phyloP scores from a whole-genome alignment of 2,329 filamentous ascomycete species.

The Scedosporium aurantiacum region DNA sequence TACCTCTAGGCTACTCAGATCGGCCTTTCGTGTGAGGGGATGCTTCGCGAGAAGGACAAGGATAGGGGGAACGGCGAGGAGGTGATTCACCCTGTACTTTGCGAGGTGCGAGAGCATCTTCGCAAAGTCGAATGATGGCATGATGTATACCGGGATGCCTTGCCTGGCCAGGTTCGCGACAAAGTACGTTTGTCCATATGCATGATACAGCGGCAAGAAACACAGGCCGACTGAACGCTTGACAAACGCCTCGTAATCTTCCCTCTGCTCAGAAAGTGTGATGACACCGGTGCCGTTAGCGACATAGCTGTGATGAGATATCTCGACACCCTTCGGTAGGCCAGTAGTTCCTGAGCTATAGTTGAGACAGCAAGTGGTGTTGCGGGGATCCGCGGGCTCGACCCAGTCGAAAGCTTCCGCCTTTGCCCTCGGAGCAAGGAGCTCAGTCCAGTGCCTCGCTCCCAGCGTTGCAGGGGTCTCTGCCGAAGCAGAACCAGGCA shows the following conservation, averaged over 20 bases:
- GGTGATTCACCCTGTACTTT: constrained; percentile 54
- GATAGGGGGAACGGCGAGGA: constrained; percentile 64
- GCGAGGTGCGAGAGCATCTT: constrained; percentile 59
- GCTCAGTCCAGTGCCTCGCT: constrained; percentile 52
- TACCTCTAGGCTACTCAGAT: constrained; percentile 53
- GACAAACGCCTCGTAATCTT: constrained; percentile 33
- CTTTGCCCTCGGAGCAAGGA: constrained; percentile 40
- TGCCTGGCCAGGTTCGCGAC: constrained; percentile 46
- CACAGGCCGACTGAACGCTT: constrained; percentile 38
- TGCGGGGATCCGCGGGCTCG: constrained; percentile 37
- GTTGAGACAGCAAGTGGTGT: constrained; percentile 57
- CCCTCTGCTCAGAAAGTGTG: constrained; percentile 31
- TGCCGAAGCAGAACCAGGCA: constrained; percentile 17
- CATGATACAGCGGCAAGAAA: constrained; percentile 70
- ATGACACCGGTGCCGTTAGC: constrained; percentile 55
- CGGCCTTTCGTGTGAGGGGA: constrained; percentile 51
- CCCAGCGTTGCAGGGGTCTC: constrained; percentile 17
- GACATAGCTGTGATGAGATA: constrained; percentile 67
- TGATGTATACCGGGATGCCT: constrained; percentile 61
- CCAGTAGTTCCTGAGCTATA: constrained; percentile 74
- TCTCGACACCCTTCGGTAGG: constrained; percentile 72
- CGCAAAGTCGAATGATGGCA: constrained; percentile 66
- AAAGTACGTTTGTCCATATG: constrained; percentile 61
- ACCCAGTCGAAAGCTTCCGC: constrained; percentile 54
- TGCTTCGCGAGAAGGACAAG: constrained; percentile 63